Evolutionary conservation across 805 yeast genomes (phyloP), one percentile per base, ranked within the genome.

Genomic region (Pichia exigua): DNA sequence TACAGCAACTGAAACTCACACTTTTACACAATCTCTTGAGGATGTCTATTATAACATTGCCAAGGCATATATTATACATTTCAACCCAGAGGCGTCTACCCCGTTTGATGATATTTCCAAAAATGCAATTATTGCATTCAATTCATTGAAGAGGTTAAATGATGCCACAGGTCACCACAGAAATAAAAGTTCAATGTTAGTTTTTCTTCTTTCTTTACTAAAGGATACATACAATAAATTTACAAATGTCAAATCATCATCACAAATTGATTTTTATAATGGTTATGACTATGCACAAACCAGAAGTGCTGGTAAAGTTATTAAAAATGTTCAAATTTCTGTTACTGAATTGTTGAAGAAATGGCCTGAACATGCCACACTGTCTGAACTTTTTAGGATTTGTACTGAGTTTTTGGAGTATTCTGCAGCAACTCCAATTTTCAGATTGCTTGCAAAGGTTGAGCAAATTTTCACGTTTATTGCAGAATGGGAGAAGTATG

Each of bases 321-420:
- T 81, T 12, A 68, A 71, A 32, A 69, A 63, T 6, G 61, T 83
- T 4, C 70, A 74, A 60, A 67, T 71, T 3, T 64, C 78, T 1
- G 79, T 81, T 4, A 56, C 64, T 9, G 69, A 67, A 4, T 65
- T 88, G 13, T 65, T 85, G 13, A 67, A 67, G 26, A 80, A 82
- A 61, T 94, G 97, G 96, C 97, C 98, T 0, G 99, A 95, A 60
- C 96, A 95, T 71, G 94, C 94, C 0, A 89, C 96, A 0, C 69
- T 94, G 47, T 83, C 76, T 52, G 88, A 85, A 21, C 73, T 92
- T 45, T 65, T 71, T 40, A 71, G 83, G 54, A 80, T 83, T 10
- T 77, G 86, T 56, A 67, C 73, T 17, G 98, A 91, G 63, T 78
- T 85, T 53, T 65, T 86, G 51, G 66, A 67, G 3, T 84, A 73